Evolutionary conservation across 2,329 filamentous ascomycete genomes (phyloP), one percentile per base, ranked within the genome.

Genomic region (Botrytis galanthina): DNA sequence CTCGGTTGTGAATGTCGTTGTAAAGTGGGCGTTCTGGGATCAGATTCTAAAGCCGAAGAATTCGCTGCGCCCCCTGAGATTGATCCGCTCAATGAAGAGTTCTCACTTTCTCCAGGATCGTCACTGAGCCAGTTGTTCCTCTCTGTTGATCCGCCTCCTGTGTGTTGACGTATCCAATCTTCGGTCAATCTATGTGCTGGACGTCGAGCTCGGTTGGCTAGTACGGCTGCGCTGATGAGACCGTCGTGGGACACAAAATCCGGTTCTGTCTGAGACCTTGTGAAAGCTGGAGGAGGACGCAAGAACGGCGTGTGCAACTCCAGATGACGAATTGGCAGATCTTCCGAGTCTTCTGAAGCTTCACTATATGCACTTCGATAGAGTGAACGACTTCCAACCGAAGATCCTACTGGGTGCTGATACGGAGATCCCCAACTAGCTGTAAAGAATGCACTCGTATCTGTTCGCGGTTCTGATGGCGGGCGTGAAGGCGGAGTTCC

Each of bases 341-440:
- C 88, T 78, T 89, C 88, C 4, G 88, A 90, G 73, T 83, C 83
- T 86, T 81, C 88, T 4, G 88, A 90, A 73, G 83, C 83, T 87
- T 81, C 88, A 81, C 88, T 91, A 83, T 83, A 70, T 85, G 86
- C 72, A 73, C 76, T 73, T 60, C 71, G 60, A 42, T 73, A 73
- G 73, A 78, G 75, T 3, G 77, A 78, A 39, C 72, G 74, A 29
- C 74, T 70, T 29, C 74, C 71, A n/a, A 48, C 48, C 16, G 69
- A 64, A 26, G 62, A 68, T 44, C 51, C 61, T 20, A 86, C 84
- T 57, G 91, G 87, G 75, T 87, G 87, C 72, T 92, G 91, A 83
- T 97, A 97, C 35, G 95, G 95, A 71, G 94, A 97, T 73, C 95
- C 95, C 94, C 95, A 97, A 81, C 92, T 95, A 67, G 94, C 92